A percentile compares a stretch with the other conserved stretches of the same genome.
Evolutionary conservation across 148 eudicot genomes (phyloP).

Genomic region (Spergularia marina): DNA sequence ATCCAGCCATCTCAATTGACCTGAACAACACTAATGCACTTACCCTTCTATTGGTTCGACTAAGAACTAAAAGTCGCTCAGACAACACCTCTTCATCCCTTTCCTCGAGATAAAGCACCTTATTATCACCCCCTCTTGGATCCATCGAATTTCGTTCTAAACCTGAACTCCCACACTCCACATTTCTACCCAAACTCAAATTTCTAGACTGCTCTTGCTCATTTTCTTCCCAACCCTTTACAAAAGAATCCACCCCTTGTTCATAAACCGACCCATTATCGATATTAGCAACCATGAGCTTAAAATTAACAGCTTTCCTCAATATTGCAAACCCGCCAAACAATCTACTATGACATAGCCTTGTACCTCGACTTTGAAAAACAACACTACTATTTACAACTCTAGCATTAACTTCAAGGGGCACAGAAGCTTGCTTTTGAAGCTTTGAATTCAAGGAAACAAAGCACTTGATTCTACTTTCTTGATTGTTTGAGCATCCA

Average conservation of each 20-base stretch:
- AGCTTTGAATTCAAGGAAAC: constrained; percentile 5
- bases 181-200: neutral
- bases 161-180: neutral
- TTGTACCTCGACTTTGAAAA: constrained; percentile 2
- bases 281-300: constrained; percentile 23
- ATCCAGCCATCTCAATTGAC: constrained; percentile 49
- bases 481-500: neutral
- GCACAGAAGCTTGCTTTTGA: neutral
- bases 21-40: constrained; percentile 55
- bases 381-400: neutral
- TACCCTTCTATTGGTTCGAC: constrained; percentile 46
- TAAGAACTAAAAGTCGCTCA: constrained; percentile 47
- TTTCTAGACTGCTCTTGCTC: neutral
- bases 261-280: constrained; percentile 19
- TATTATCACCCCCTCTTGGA: constrained; percentile 26
- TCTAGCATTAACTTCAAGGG: neutral
- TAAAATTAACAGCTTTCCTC: constrained; percentile 15
- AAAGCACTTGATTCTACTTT: constrained; percentile 6
- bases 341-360: neutral
- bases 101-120: constrained; percentile 54
- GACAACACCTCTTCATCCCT: constrained; percentile 50
- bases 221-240: constrained; percentile 8
- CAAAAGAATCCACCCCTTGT: constrained; percentile 1
- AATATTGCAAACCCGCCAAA: constrained; percentile 1
- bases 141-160: neutral